Evolutionary conservation across 495 filamentous ascomycete species (phyloP), one percentile per base, ranked within the genome.

Genomic region (Rostrohypoxylon terebratum): DNA sequence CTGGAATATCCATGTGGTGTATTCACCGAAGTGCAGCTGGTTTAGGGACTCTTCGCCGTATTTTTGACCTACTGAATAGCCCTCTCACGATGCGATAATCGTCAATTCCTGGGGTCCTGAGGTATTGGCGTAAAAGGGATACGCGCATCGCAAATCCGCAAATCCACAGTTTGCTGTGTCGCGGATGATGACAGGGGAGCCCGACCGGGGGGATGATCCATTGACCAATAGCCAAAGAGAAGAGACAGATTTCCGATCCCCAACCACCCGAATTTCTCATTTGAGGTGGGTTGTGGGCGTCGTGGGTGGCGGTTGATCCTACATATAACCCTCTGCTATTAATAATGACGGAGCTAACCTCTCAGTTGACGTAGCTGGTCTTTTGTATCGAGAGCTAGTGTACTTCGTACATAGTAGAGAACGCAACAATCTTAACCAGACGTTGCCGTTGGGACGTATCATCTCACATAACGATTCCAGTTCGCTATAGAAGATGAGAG

Each of bases 261-360:
- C 71, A 74, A 55, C 71, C 71, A 74, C 71, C 71, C 66, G 66
- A 74, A 63, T 74, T 74, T 74, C 57, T 57, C 2, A 50, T 63
- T 61, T 42, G 47, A 57, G 57, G 25, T 54, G 38, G 65, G 61
- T 33, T 65, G 70, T 73, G 64, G 64, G 28, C 6, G 28, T 28
- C 28, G 25, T 54, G 38, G 65, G 61, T 33, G 61, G 70, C 68
- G 64, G 64, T 47, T 61, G 51, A 73, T 18, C 25, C 51, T 55
- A 25, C 14, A 54, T 13, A 34, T 59, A 40, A 59, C 55, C 38
- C 62, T 59, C 28, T 74, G 36, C 71, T 74, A 69, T 74, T 74
- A 74, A 74, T 74, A 73, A 73, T 69, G 58, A 59, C 62, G 66
- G 66, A 67, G 62, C 51, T 66, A 21, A 59, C 40, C 58, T 64